A percentile compares a stretch with the other conserved stretches of the same genome.
phyloP scores from a whole-genome alignment of 176 grass and related monocot species.

The Musa troglodytarum region DNA sequence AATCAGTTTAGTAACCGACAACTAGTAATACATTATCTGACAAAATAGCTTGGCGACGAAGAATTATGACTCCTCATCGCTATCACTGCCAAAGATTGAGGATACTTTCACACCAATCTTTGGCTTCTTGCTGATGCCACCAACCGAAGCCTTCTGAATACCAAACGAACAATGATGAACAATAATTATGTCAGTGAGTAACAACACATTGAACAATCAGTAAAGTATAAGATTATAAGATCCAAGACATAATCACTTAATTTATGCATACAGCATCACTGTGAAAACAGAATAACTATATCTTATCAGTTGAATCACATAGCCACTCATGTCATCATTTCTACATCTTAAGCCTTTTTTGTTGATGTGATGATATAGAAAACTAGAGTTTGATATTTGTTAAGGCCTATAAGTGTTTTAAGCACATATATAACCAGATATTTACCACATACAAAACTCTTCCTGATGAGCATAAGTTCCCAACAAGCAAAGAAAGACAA shows the following conservation, averaged over 20 bases:
- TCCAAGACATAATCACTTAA: background rate
- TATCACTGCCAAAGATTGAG: slow-evolving; percentile 67
- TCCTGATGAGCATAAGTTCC: too few species aligned
- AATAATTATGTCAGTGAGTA: background rate
- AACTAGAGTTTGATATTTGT: too few species aligned
- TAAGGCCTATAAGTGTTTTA: too few species aligned
- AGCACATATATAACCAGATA: too few species aligned
- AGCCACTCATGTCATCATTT: background rate
- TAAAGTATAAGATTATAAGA: background rate
- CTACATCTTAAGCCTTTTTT: too few species aligned
- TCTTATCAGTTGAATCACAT: background rate
- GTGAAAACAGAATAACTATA: background rate
- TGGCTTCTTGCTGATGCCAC: slow-evolving; percentile 52
- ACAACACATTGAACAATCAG: background rate
- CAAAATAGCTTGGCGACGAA: background rate
- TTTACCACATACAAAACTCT: too few species aligned
- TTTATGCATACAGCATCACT: background rate
- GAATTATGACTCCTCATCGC: slow-evolving; percentile 50
- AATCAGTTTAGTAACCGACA: too few species aligned
- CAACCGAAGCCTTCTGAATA: slow-evolving; percentile 33
- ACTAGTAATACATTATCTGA: too few species aligned
- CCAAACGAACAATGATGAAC: slow-evolving; percentile 9
- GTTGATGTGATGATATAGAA: too few species aligned
- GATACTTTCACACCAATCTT: slow-evolving; percentile 56
- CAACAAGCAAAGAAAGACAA: too few species aligned